These are phyloP conservation scores for Neofusicoccum cordaticola DNA, from an alignment of 2,329 filamentous ascomycete genomes.

Conservation along the genomic window DNA sequence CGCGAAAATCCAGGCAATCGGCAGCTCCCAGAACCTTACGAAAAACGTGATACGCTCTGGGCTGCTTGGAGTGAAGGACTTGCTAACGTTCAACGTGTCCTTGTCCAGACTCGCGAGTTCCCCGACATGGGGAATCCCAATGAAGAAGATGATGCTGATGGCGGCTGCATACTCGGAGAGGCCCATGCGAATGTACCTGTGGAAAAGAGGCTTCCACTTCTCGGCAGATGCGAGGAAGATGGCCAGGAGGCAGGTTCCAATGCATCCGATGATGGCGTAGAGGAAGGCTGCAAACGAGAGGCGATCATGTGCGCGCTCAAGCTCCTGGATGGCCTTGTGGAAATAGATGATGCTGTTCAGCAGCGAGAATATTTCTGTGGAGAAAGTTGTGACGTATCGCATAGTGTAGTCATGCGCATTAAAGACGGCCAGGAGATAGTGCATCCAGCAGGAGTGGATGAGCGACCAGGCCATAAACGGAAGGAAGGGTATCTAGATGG, in stretches of 20 bases:
- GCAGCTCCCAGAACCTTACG: constrained; percentile 62
- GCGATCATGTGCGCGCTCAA: constrained; percentile 56
- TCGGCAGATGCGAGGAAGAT: constrained; percentile 61
- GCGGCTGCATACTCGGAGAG: constrained; percentile 64
- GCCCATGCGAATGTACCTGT: constrained; percentile 59
- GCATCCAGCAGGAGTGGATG: constrained; percentile 65
- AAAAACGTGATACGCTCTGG: constrained; percentile 57
- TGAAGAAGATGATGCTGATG: constrained; percentile 65
- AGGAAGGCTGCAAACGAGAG: constrained; percentile 63
- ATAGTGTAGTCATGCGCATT: constrained; percentile 70
- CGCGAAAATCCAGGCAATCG: constrained; percentile 58
- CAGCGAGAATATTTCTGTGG: constrained; percentile 64
- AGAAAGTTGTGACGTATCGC: constrained; percentile 67
- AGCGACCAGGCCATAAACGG: constrained; percentile 67
- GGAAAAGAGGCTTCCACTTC: constrained; percentile 60
- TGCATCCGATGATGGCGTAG: constrained; percentile 62
- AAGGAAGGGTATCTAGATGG: constrained; percentile 53
- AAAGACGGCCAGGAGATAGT: constrained; percentile 61
- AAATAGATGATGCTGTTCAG: constrained; percentile 68
- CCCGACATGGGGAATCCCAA: constrained; percentile 60
- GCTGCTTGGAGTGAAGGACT: constrained; percentile 55
- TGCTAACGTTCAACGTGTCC: constrained; percentile 56
- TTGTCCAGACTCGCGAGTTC: constrained; percentile 59
- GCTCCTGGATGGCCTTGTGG: constrained; percentile 64
- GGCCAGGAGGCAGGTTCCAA: constrained; percentile 62